phyloP scores from a whole-genome alignment of 163 green algal species.

The Scenedesmus sp. region DNA sequence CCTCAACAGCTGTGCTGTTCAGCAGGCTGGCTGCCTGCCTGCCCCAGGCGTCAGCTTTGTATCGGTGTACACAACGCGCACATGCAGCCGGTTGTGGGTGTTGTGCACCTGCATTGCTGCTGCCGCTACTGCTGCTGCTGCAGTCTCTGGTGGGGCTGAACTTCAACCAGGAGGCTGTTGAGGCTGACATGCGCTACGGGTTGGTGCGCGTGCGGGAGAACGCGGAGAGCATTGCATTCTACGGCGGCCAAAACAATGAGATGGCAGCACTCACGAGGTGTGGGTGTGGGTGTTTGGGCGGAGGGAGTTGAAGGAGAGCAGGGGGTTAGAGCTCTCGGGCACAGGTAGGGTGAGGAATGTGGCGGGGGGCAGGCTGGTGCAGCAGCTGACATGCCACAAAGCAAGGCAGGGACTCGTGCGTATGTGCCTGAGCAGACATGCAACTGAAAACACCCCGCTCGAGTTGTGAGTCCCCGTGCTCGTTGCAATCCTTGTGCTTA shows the following conservation, averaged over 20 bases:
- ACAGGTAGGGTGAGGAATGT: no score
- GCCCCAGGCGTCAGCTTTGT: background rate
- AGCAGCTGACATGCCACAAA: no score
- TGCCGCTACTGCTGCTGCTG: constrained; percentile 11
- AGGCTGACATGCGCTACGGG: constrained; percentile 89
- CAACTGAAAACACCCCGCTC: no score
- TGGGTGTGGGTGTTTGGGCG: background rate
- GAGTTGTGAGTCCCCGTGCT: no score
- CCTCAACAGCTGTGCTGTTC: no score
- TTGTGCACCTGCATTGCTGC: background rate
- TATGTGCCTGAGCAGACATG: no score
- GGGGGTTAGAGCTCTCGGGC: no score
- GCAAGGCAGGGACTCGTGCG: no score
- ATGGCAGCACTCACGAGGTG: constrained; percentile 46
- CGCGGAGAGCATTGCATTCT: constrained; percentile 97
- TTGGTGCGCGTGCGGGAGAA: constrained; percentile 95
- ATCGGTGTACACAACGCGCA: background rate
- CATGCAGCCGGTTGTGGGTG: background rate
- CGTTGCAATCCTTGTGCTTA: no score
- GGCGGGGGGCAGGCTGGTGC: no score
- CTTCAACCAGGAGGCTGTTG: constrained; percentile 96
- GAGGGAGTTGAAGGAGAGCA: no score
- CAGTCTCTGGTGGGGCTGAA: constrained; percentile 93
- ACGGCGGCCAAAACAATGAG: constrained; percentile 91
- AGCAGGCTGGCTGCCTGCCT: background rate